phyloP scores from a whole-genome alignment of 2,329 filamentous ascomycete species.

The Fusarium devonianum region DNA sequence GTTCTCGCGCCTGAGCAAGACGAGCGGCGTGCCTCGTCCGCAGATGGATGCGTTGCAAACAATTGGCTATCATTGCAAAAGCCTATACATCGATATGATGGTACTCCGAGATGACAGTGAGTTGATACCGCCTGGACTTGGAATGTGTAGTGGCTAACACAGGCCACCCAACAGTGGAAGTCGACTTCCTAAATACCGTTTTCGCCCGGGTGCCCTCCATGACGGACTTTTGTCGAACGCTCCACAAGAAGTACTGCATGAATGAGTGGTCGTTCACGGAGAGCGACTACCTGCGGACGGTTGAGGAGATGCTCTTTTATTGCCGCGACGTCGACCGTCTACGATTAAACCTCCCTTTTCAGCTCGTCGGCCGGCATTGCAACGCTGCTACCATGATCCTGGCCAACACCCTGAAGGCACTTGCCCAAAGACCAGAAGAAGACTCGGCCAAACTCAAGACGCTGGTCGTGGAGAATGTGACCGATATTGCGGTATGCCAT shows the following conservation, averaged over 20 bases:
- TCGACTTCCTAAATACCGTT: constrained; percentile 55
- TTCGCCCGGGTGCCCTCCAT: constrained; percentile 57
- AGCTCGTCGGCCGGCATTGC: constrained; percentile 55
- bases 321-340: constrained; percentile 55
- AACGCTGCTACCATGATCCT: constrained; percentile 59
- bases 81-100: constrained; percentile 61
- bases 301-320: constrained; percentile 53
- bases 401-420: constrained; percentile 59
- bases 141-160: constrained; percentile 19
- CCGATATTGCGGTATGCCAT: constrained; percentile 55
- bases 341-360: constrained; percentile 60
- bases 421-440: constrained; percentile 55
- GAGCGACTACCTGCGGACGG: constrained; percentile 52
- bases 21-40: constrained; percentile 44
- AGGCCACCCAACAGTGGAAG: constrained; percentile 51
- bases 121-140: constrained; percentile 16
- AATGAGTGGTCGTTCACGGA: constrained; percentile 58
- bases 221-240: constrained; percentile 52
- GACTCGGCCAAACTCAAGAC: constrained; percentile 52
- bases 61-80: constrained; percentile 56
- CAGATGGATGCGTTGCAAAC: constrained; percentile 53
- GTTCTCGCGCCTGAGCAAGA: constrained; percentile 55
- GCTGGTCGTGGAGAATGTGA: constrained; percentile 59
- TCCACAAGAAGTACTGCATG: constrained; percentile 58
- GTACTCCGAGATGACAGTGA: constrained; percentile 60